Conservation (phyloP, 2,329 filamentous ascomycete species). For the Pseudogymnoascus sp. region DNA sequence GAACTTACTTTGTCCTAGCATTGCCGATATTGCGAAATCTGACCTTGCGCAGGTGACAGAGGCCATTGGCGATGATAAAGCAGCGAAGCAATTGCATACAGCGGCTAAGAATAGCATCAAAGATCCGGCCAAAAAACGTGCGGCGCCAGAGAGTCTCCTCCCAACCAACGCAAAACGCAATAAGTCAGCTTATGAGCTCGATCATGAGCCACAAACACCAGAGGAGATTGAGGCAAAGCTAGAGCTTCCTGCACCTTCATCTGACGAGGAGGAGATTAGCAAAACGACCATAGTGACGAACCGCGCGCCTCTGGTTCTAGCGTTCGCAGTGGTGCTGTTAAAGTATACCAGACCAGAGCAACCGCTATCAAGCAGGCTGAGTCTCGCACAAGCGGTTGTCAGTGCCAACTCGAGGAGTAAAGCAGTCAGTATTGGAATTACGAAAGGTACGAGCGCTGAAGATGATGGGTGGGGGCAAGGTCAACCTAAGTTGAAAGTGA, state of each 20-base stretch:
- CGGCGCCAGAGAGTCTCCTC: slow-evolving; percentile 15
- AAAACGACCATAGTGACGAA: slow-evolving; percentile 61
- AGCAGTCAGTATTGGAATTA: slow-evolving; percentile 66
- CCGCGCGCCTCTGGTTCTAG: slow-evolving; percentile 72
- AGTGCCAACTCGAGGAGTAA: slow-evolving; percentile 73
- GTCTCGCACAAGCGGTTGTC: slow-evolving; percentile 75
- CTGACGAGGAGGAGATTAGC: slow-evolving; percentile 52
- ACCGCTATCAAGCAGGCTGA: slow-evolving; percentile 73
- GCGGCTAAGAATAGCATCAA: slow-evolving; percentile 23
- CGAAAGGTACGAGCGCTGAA: slow-evolving; percentile 54
- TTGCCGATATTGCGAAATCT: slow-evolving; percentile 23
- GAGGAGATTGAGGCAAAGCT: slow-evolving; percentile 57
- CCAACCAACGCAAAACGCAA: slow-evolving; percentile 20
- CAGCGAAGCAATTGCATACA: slow-evolving; percentile 25
- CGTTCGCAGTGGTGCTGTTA: slow-evolving; percentile 66
- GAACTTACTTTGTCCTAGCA: slow-evolving; percentile 19
- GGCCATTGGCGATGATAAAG: slow-evolving; percentile 26
- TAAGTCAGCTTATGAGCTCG: slow-evolving; percentile 25
- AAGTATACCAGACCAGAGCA: slow-evolving; percentile 81
- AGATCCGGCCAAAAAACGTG: slow-evolving; percentile 21
- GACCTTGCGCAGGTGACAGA: slow-evolving; percentile 19
- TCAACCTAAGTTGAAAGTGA: slow-evolving; percentile 63
- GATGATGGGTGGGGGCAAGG: slow-evolving; percentile 63
- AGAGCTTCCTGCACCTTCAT: slow-evolving; percentile 45
- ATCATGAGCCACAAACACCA: slow-evolving; percentile 31